Percentiles rank a stretch among this genome's conserved stretches.
Evolutionary conservation across 805 yeast species (phyloP).

Genomic region (Ogataea paraovalis): DNA sequence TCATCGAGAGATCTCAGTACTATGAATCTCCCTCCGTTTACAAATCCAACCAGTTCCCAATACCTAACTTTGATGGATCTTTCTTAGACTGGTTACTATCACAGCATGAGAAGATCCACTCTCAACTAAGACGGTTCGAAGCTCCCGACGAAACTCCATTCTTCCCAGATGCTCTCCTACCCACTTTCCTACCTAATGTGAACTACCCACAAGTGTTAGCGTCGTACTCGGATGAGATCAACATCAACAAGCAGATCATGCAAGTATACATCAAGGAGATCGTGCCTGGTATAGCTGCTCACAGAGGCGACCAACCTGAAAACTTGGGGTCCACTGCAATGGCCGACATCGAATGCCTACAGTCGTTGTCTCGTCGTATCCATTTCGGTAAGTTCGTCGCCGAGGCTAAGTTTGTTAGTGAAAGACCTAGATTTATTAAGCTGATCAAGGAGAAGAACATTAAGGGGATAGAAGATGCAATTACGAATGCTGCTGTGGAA

Average conservation of each 20-base stretch:
- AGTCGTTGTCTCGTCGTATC: slow-evolving; percentile 84
- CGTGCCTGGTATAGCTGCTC: slow-evolving; percentile 68
- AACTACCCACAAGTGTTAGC: slow-evolving; percentile 80
- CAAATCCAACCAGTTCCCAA: slow-evolving; percentile 47
- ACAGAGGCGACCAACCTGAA: slow-evolving; percentile 70
- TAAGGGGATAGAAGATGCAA: slow-evolving; percentile 70
- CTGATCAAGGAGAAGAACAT: slow-evolving; percentile 65
- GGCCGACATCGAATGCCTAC: slow-evolving; percentile 82
- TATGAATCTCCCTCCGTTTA: slow-evolving; percentile 73
- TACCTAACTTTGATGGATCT: slow-evolving; percentile 68
- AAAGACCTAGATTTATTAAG: slow-evolving; percentile 56
- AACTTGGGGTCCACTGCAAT: slow-evolving; percentile 84
- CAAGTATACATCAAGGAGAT: slow-evolving; percentile 66
- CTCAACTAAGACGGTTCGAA: slow-evolving; percentile 84
- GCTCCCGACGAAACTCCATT: slow-evolving; percentile 95
- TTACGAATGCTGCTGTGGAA: slow-evolving; percentile 87
- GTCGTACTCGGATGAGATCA: slow-evolving; percentile 66
- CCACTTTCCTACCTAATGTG: slow-evolving; percentile 68
- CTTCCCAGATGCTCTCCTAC: slow-evolving; percentile 62
- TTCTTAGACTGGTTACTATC: slow-evolving; percentile 83
- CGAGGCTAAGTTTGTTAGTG: slow-evolving; percentile 80
- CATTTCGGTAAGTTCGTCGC: slow-evolving; percentile 98
- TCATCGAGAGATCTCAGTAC: slow-evolving; percentile 92
- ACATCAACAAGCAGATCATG: slow-evolving; percentile 68
- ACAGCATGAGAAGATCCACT: slow-evolving; percentile 69